Base-by-base conservation (phyloP, 2,329 filamentous ascomycete genomes). In the Hypocreales sp. region DNA sequence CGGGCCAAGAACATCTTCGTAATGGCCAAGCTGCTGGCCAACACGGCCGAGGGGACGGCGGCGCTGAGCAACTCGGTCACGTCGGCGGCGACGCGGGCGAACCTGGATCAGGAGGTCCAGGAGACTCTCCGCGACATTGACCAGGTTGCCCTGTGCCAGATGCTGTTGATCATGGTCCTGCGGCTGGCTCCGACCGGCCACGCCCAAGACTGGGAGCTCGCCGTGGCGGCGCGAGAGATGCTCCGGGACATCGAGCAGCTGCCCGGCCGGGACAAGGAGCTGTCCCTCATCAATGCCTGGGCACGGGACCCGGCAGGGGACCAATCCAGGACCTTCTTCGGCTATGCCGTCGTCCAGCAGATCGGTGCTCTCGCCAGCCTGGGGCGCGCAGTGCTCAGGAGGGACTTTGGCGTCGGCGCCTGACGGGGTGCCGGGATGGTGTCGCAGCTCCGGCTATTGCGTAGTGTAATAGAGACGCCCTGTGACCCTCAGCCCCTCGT, bases 131-230 rank as follows among this genome's bases (percentile, higher is more conserved):
- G 44, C 4, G 50, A 54, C 11, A 55, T 64, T 8, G 67, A 72
- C 31, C 64, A 65, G 34, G 55, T 66, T 4, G 62, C 59, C 8
- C 46, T 70, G 26, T 64, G 61, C 34, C 64, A 72, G 37, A 60
- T 60, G 29, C 41, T 72, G 10, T 47, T 71, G 29, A 47, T 58
- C 20, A 53, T 73, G 38, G 51, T 64, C 9, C 35, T 60, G 13
- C 45, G 53, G 17, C 53, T 58, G 24, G 55, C 50, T 2, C 55
- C 55, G 0, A 36, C 44, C 16, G 58, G 51, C 5, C 56, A 62
- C 34, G 53, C 53, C 5, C 45, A 53, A 6, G 55, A 58, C 6
- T 69, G 64, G 58, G 53, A 53, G 15, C 47, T 67, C 3, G 40
- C 57, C 19, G 40, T 39, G 3, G 44, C 56, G 26, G 64, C 65